Conservation (phyloP, 192 early-diverging fungal species). For the Dimargaris xerosporica region DNA sequence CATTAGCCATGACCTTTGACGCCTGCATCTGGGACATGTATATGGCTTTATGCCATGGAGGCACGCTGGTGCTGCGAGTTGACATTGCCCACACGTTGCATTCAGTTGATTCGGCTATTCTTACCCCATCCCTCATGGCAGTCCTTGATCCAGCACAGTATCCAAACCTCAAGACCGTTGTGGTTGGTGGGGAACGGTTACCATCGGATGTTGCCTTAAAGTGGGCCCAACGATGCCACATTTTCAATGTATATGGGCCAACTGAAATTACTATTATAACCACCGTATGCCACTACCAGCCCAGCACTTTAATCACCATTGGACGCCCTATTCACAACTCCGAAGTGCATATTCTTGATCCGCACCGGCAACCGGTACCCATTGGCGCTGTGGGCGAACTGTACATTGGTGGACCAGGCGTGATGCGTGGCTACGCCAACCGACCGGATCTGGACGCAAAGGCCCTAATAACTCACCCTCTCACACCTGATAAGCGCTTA, state of each 20-base stretch:
- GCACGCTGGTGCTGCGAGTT: constrained; percentile 1
- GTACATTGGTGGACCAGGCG: neutral
- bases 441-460: neutral
- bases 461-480: neutral
- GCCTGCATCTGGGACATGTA: constrained; percentile 9
- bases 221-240: neutral
- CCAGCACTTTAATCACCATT: neutral
- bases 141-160: neutral
- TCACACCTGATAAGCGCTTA: neutral
- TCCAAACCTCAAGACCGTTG: neutral
- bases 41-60: neutral
- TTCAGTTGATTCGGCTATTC: neutral
- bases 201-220: neutral
- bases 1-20: constrained; percentile 2
- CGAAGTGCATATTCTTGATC: neutral
- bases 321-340: neutral
- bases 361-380: neutral
- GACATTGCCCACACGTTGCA: neutral
- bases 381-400: neutral
- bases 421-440: neutral
- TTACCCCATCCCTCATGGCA: constrained; percentile 3
- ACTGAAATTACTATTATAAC: neutral
- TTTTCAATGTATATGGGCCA: constrained; percentile 6
- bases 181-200: neutral
- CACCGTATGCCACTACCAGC: neutral